Percentiles rank a stretch among this genome's conserved stretches.
Conservation (phyloP, 768 basidiomycete genomes). For the Exidia glandulosa region DNA sequence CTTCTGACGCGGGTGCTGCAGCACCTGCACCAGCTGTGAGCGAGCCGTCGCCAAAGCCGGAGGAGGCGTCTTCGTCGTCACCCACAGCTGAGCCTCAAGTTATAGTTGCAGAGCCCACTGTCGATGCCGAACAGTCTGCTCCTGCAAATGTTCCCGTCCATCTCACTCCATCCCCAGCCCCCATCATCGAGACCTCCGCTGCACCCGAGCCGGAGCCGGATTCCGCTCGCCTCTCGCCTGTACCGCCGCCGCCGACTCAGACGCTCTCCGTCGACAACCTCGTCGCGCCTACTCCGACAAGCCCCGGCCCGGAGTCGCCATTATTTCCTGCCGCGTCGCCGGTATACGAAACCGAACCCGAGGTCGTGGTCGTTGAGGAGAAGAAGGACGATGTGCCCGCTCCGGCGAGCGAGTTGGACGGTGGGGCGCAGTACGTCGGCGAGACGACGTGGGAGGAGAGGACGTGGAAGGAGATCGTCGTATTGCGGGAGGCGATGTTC, state of each 20-base stretch:
- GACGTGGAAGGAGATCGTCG: slow-evolving; percentile 69
- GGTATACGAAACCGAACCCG: not conserved
- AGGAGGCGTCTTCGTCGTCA: too few species aligned
- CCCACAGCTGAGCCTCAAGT: too few species aligned
- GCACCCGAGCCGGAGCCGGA: not conserved
- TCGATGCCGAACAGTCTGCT: too few species aligned
- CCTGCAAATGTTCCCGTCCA: too few species aligned
- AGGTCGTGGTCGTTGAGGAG: not conserved
- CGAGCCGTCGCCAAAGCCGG: too few species aligned
- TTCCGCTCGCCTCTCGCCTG: not conserved
- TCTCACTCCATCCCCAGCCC: too few species aligned
- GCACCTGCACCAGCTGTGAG: too few species aligned
- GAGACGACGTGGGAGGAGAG: slow-evolving; percentile 77
- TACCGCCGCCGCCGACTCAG: not conserved
- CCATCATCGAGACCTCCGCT: too few species aligned
- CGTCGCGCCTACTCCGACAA: not conserved
- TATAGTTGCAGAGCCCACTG: too few species aligned
- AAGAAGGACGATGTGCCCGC: not conserved
- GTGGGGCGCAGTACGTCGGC: slow-evolving; percentile 38
- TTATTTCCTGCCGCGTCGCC: not conserved
- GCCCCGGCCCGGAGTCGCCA: not conserved
- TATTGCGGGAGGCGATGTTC: slow-evolving; percentile 74
- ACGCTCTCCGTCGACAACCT: not conserved
- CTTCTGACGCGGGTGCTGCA: too few species aligned
- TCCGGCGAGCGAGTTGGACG: slow-evolving; percentile 17